Base-by-base conservation (phyloP, 805 yeast genomes). In the Metschnikowia noctiluminum region DNA sequence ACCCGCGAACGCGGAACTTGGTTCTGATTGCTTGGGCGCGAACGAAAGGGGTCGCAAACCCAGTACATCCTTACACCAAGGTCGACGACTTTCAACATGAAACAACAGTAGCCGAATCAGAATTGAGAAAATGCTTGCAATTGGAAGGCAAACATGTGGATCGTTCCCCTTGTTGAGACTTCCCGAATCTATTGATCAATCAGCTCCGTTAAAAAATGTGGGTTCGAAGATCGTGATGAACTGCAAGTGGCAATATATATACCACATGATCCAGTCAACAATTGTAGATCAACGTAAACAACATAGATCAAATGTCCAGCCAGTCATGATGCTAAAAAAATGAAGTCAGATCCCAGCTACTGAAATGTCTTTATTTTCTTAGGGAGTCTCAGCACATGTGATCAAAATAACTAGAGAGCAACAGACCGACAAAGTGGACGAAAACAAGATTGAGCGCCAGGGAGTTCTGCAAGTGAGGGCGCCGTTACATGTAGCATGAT, bases 61-160 rank as follows among this genome's bases (percentile, higher is more conserved):
- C 42, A 28, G 21, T 6, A 48, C 51, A 51, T 40, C 54, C 54
- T 38, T 51, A 51, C 54, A 51, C 54, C 54, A 35, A 38, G 15
- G 7, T 42, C 46, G 50, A 42, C 50, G 50, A 38, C 26, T 38
- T 35, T 28, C 16, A 31, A 38, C 8, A 14, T 27, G 28, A 34
- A 15, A 26, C 47, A 37, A 40, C 36, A 32, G 21, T 21, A 21
- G 21, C 4, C 21, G 21, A 21, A 3, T 4, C 21, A 21, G 21
- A 4, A 2, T 3, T 21, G 21, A 21, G 2, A 21, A 3, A 3
- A 21, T 2, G 21, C 21, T 21, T 21, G 21, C 21, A 21, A 21
- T 21, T 21, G 21, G 21, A 21, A 21, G 4, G 21, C 21, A 21
- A 21, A 21, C 21, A 4, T 21, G 4, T 21, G 21, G 4, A 21